Evolutionary conservation across 495 filamentous ascomycete species (phyloP), one percentile per base, ranked within the genome.

Genomic region (Neurospora sp.): DNA sequence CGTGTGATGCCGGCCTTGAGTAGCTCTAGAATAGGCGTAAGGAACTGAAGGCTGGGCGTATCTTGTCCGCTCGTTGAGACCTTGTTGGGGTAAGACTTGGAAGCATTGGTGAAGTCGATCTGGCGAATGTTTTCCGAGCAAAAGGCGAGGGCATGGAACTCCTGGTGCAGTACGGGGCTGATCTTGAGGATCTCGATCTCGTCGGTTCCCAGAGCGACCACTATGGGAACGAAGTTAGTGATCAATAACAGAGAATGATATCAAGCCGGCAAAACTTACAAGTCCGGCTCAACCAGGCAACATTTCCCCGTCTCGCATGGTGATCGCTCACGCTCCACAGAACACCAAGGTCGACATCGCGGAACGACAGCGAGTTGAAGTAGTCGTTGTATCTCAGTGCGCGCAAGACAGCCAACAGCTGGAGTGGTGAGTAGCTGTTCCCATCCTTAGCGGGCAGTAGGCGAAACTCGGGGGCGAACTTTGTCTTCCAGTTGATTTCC

Each of bases 321-420:
- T 79, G 81, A 72, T 86, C 82, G 39, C 79, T 74, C 2, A 74
- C 72, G 14, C 78, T 78, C 46, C 78, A 78, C 18, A 85, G 78
- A 18, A 75, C 76, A 1, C 78, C 76, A 11, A 99, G 85, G 73
- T 87, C 89, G 69, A 97, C 88, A 38, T 91, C 89, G 16, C 86
- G 83, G 80, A 98, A 97, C 1, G 94, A 97, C 44, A 99, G 88
- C 2, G 93, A 91, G 70, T 86, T 86, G 80, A 98, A 98, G 16
- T 89, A 92, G 79, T 97, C 93, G 77, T 98, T 98, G 82, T 97
- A 99, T 42, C 96, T 88, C 69, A 99, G 83, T 7, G 96, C 89
- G 23, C 95, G 89, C 85, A 97, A 88, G 35, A 98, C 88, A 3
- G 96, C 94, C 46, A 99, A 84, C 35, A 98, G 80, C 80, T 98